Evolutionary conservation across 371 early-diverging fungal species (phyloP).

Genomic region (Phascolomyces articulosus): DNA sequence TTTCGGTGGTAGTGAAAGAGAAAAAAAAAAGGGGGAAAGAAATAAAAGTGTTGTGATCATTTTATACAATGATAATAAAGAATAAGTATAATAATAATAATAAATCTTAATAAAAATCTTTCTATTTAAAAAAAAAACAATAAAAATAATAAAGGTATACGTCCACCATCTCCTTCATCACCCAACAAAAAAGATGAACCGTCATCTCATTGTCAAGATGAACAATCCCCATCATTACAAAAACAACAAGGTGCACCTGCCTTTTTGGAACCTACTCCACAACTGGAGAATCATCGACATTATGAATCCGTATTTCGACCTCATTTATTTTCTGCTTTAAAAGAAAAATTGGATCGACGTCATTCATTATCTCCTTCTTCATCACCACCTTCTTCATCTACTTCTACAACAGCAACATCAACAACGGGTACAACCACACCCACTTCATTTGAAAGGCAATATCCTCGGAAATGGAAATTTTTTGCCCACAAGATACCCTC

Average conservation of each 20-base stretch:
- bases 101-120: neutral
- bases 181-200: slow-evolving; percentile 10
- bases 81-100: neutral
- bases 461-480: slow-evolving; percentile 5
- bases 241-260: slow-evolving; percentile 16
- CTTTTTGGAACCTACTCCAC: slow-evolving; percentile 32
- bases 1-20: too few species aligned
- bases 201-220: neutral
- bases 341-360: slow-evolving; percentile 12
- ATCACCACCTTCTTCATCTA: neutral
- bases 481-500: slow-evolving; percentile 18
- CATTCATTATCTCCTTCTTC: too few species aligned
- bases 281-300: slow-evolving; percentile 22
- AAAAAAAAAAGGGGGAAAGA: neutral
- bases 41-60: neutral
- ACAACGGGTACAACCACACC: slow-evolving; percentile 1
- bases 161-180: slow-evolving; percentile 7
- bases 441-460: neutral
- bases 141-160: neutral
- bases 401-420: too few species aligned
- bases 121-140: neutral
- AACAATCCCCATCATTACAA: neutral
- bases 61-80: neutral
- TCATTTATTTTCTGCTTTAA: slow-evolving; percentile 17
- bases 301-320: slow-evolving; percentile 21